A percentile compares a stretch with the other conserved stretches of the same genome.
These are phyloP conservation scores for Conticribra weissflogii DNA, from an alignment of 108 stramenopile genomes.

Conservation along the genomic window DNA sequence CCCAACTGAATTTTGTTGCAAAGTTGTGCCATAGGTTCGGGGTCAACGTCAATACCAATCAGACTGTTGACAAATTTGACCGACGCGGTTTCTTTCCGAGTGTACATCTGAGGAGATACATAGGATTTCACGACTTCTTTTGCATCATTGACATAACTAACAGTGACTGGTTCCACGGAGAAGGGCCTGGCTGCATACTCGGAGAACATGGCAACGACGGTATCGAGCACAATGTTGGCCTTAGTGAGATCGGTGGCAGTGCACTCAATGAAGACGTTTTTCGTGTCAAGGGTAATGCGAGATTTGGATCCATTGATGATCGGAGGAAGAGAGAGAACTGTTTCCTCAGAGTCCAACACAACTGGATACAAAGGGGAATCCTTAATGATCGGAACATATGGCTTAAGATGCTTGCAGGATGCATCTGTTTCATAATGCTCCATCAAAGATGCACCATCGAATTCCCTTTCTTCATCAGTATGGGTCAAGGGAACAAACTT, in stretches of 20 bases:
- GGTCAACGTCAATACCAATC: slow-evolving; percentile 85
- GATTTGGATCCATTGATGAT: slow-evolving; percentile 96
- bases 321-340: slow-evolving; percentile 95
- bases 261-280: slow-evolving; percentile 98
- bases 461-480: slow-evolving; percentile 64
- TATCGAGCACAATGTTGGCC: slow-evolving; percentile 99
- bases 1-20: slow-evolving; percentile 97
- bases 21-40: slow-evolving; percentile 79
- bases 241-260: slow-evolving; percentile 99
- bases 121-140: slow-evolving; percentile 67
- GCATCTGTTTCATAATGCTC: slow-evolving; percentile 91
- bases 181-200: slow-evolving; percentile 94
- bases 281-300: slow-evolving; percentile 92
- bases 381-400: slow-evolving; percentile 95
- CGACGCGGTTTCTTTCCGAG: slow-evolving; percentile 69
- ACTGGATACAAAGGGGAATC: slow-evolving; percentile 94
- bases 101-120: slow-evolving; percentile 71
- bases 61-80: slow-evolving; percentile 90
- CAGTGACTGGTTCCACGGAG: slow-evolving; percentile 91
- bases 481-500: slow-evolving; percentile 95
- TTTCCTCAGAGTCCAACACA: slow-evolving; percentile 82
- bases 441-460: slow-evolving; percentile 68
- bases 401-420: slow-evolving; percentile 95
- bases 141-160: slow-evolving; percentile 83
- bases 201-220: slow-evolving; percentile 97